Evolutionary conservation across 129 eudicot species (phyloP).

Genomic region (Escallonia rubra): DNA sequence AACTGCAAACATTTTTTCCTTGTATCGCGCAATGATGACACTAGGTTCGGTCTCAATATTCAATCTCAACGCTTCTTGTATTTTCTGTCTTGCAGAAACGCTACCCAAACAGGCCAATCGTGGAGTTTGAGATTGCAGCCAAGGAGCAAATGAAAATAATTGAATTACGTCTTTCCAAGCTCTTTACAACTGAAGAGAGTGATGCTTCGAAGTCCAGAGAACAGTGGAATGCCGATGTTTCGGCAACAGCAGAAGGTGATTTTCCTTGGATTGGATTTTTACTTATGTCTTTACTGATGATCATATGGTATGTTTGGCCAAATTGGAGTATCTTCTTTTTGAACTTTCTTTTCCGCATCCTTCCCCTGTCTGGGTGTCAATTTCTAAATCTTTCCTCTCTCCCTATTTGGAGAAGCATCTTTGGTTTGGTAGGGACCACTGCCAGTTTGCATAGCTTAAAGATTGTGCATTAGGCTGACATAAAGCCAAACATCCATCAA

Average conservation of each 20-base stretch:
- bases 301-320: too few relatives aligned
- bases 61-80: not conserved
- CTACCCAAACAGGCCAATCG: conserved; percentile 78
- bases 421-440: too few relatives aligned
- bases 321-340: too few relatives aligned
- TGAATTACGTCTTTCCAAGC: conserved; percentile 72
- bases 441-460: too few relatives aligned
- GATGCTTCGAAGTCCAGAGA: conserved; percentile 25
- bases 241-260: conserved; percentile 79
- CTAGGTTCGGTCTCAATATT: not conserved
- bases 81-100: conserved; percentile 48
- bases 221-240: conserved; percentile 29
- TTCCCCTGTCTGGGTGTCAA: too few relatives aligned
- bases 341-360: too few relatives aligned
- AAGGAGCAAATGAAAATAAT: conserved; percentile 95
- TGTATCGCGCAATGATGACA: too few relatives aligned
- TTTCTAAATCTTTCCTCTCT: too few relatives aligned
- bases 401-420: too few relatives aligned
- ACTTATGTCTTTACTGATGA: not conserved
- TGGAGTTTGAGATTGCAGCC: conserved; percentile 87
- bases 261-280: conserved; percentile 11
- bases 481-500: too few relatives aligned
- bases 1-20: too few relatives aligned
- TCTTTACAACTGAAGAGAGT: conserved; percentile 42
- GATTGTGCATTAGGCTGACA: too few relatives aligned